Evolutionary conservation across 1,284 basidiomycete species (phyloP), one percentile per base, ranked within the genome.

Genomic region (Marasmius sp.): DNA sequence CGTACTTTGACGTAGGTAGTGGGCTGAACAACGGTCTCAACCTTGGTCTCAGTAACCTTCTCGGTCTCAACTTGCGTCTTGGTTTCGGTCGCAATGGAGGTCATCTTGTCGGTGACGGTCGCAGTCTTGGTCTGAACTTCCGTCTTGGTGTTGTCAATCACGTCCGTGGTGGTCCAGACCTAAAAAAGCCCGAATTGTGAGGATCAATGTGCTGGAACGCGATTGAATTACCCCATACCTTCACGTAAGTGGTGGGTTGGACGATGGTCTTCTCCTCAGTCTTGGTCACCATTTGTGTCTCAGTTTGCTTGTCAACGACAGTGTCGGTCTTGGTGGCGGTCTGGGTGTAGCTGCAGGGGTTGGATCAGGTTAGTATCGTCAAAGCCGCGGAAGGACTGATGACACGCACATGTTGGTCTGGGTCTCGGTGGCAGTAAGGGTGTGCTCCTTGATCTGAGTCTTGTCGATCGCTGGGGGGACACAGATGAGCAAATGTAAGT

Each of bases 141-240:
- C 7, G 85, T 88, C 77, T 80, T 73, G 47, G 85, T 87, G 69
- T 87, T 84, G 71, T 89, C 83, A 63, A 86, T 82, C 70, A 87
- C 79, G 63, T 81, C 65, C 39, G 86, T 88, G 70, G 77, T 79
- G 57, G 86, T 80, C 71, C 76, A 85, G 49, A 81, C 75, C 52
- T 49, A 6, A 27, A 45, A 75, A 82, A n/a, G n/a, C n/a, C n/a
- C n/a, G 63, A 27, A 78, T 77, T 72, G 18, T n/a, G 18, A 20
- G 48, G 11, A 10, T 49, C 18, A 12, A 27, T 6, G 10, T 20
- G 10, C 10, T 12, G 48, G 14, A 14, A 49, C 18, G 1, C 1
- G 10, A 6, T 20, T 49, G 12, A 3, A 49, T 27, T 11, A 6
- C 11, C 18, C 18, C 18, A 49, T 27, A 49, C 12, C 48, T 54